Evolutionary conservation across 176 grass and related monocot genomes (phyloP).

Genomic region (Eragrostis nindensis): DNA sequence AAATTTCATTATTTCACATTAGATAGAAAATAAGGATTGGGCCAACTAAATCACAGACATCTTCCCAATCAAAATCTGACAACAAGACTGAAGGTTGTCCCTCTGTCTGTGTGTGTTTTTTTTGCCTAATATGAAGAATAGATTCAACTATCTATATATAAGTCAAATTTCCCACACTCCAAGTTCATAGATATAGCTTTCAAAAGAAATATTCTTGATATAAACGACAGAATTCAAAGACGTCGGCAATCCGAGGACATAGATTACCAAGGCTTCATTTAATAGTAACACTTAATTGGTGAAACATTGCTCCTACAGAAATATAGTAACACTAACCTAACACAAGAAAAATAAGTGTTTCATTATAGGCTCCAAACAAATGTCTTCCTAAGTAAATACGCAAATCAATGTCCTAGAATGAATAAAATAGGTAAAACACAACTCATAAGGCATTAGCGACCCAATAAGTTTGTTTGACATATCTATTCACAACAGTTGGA

Average conservation of each 20-base stretch:
- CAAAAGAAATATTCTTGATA: not conserved
- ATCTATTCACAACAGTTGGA: not conserved
- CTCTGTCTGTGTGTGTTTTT: not conserved
- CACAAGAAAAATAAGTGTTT: not conserved
- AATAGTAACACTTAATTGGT: constrained; percentile 14
- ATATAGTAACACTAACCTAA: constrained; percentile 5
- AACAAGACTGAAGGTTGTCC: not conserved
- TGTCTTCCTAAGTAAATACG: constrained; percentile 13
- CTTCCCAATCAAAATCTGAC: constrained; percentile 10
- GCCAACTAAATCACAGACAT: constrained; percentile 9
- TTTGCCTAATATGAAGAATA: constrained; percentile 15
- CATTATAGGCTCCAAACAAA: not conserved
- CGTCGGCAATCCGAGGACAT: not conserved
- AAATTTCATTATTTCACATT: constrained; percentile 13
- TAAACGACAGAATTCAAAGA: constrained; percentile 24
- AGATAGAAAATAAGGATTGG: constrained; percentile 11
- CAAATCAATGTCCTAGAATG: not conserved
- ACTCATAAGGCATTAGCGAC: constrained; percentile 8
- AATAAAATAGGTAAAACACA: constrained; percentile 9
- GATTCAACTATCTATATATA: not conserved
- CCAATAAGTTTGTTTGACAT: constrained; percentile 12
- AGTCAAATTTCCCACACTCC: not conserved
- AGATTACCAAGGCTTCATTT: not conserved
- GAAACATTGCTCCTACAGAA: not conserved
- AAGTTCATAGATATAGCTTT: not conserved